These are phyloP conservation scores for Diaporthe sp. DNA, from an alignment of 2,329 filamentous ascomycete species.

Conservation along the genomic window DNA sequence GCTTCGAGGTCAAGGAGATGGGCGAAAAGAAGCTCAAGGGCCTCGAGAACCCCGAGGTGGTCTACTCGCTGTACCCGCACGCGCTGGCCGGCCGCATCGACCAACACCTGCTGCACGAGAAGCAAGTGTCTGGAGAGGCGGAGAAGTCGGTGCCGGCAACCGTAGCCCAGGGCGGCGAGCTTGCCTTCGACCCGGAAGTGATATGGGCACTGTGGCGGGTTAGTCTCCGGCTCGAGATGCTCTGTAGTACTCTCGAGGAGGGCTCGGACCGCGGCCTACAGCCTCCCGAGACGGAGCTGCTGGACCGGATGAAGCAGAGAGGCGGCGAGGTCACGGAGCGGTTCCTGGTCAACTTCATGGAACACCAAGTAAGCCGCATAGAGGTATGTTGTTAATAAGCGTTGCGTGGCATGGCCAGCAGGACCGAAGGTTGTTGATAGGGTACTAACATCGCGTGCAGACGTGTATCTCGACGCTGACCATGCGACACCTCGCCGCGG, in stretches of 20 bases:
- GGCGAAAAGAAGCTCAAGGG: constrained; percentile 96
- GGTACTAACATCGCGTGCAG: constrained; percentile 58
- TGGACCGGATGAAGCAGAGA: constrained; percentile 75
- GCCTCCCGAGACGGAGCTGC: constrained; percentile 83
- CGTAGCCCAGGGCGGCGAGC: constrained; percentile 73
- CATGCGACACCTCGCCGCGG: constrained; percentile 82
- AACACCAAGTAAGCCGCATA: constrained; percentile 95
- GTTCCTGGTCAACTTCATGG: constrained; percentile 89
- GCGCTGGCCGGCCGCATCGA: constrained; percentile 84
- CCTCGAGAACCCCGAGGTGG: constrained; percentile 94
- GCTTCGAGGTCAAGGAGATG: constrained; percentile 94
- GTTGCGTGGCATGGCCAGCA: neutral
- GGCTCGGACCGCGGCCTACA: constrained; percentile 73
- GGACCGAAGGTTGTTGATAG: neutral
- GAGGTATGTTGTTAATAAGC: constrained; percentile 73
- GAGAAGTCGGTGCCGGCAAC: constrained; percentile 68
- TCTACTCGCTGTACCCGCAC: constrained; percentile 96
- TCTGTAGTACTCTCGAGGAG: constrained; percentile 90
- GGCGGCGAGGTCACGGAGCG: constrained; percentile 90
- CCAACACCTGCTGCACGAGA: constrained; percentile 69
- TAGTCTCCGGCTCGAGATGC: constrained; percentile 89
- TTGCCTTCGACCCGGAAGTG: constrained; percentile 82
- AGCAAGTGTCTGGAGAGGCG: constrained; percentile 54
- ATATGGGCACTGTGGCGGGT: constrained; percentile 93
- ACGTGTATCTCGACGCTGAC: constrained; percentile 84